These are phyloP conservation scores for Musa balbisiana DNA, from an alignment of 202 grass and related monocot species.

Conservation along the genomic window DNA sequence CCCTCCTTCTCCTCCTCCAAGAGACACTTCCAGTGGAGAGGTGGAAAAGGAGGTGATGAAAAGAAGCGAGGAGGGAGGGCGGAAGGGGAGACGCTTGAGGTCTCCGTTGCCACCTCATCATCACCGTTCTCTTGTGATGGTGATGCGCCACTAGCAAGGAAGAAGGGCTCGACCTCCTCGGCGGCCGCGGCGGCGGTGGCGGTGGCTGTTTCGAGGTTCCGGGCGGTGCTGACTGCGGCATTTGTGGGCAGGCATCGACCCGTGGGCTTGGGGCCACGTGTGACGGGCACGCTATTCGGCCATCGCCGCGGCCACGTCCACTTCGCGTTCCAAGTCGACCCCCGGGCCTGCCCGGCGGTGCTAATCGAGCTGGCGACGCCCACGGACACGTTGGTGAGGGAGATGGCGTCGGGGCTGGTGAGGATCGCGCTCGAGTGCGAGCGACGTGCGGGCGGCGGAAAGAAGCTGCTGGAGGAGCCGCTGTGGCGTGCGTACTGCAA, in stretches of 20 bases:
- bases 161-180: too few relatives aligned
- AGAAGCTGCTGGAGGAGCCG: slow-evolving; percentile 6
- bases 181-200: neutral
- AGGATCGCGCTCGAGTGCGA: slow-evolving; percentile 8
- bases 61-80: neutral
- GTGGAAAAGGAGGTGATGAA: slow-evolving; percentile 22
- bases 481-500: slow-evolving; percentile 12
- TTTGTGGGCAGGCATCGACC: neutral
- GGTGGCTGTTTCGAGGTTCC: slow-evolving; percentile 1
- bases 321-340: slow-evolving; percentile 6
- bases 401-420: slow-evolving; percentile 15
- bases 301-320: slow-evolving; percentile 4
- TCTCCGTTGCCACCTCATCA: neutral
- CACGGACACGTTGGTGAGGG: slow-evolving; percentile 2
- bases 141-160: neutral
- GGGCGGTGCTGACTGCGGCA: neutral
- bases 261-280: neutral
- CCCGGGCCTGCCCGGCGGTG: slow-evolving; percentile 1
- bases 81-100: neutral
- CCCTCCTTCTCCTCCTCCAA: slow-evolving; percentile 83
- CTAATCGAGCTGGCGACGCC: slow-evolving; percentile 5
- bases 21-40: slow-evolving; percentile 77
- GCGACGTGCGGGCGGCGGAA: neutral
- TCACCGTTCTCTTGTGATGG: neutral
- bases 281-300: slow-evolving; percentile 2